Base-by-base conservation (phyloP, 306 rosid genomes). In the Chamaecrista fasciculata region DNA sequence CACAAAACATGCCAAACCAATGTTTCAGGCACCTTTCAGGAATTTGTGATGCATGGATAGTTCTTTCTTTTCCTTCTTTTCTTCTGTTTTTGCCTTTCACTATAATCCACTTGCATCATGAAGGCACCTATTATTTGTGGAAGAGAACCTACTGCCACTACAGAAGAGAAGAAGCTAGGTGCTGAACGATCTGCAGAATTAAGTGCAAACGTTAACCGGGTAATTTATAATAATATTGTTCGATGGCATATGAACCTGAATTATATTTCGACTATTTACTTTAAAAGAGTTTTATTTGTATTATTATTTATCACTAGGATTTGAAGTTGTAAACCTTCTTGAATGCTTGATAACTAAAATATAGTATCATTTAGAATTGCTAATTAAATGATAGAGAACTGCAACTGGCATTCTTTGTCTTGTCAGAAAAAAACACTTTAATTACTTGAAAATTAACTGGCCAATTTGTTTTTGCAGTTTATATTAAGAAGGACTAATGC, bases 91-190 rank as follows among this genome's bases (percentile, higher is more conserved):
- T 76, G 49, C 21, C 73, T 78, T 73, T 61, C 66, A 77, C 53
- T 66, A 40, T 63, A 69, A 23, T 52, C 68, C 60, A 47, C 55
- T 23, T 83, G 64, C 55, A 58, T 70, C 53, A 21, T 83, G 71
- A 78, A 93, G 98, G 88, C 94, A 11, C 98, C 97, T 0, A 93
- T 90, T 74, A 86, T 93, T 62, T 80, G 90, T 42, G 98, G 98
- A 80, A 91, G 98, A 81, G 98, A 93, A 85, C 98, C 98, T 56
- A 78, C 83, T 71, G 87, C 94, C 61, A 72, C 83, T 24, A 78
- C 79, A 51, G 96, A 88, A 77, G 97, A 90, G 78, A 90, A 85
- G 92, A 90, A 78, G 82, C 85, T 93, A 58, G 85, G 98, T 56
- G 79, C 75, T 66, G 90, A 90, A 70, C 97, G 97, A 59, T 80